Evolutionary conservation across 768 basidiomycete genomes (phyloP), one percentile per base, ranked within the genome.

Genomic region (Hygrocybe punicea): DNA sequence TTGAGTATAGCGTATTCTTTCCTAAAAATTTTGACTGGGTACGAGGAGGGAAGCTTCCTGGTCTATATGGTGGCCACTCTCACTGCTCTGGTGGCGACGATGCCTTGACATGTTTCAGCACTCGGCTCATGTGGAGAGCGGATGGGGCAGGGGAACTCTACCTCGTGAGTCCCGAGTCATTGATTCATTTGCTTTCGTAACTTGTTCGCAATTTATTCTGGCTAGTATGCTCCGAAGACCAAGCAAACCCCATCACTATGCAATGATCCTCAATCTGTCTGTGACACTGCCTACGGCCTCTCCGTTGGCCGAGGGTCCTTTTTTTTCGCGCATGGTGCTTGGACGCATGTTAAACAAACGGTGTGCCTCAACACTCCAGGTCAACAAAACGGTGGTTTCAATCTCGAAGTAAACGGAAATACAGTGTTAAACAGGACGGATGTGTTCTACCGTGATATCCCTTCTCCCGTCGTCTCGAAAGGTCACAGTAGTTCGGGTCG

Each of bases 1-100:
- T 90, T 44, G 71, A 64, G 19, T 95, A 93, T 67, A 84, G 83
- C 66, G 84, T 91, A 9, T 93, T 85, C 69, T 92, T 96, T 65
- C 89, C 88, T 0, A 58, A 53, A 0, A 80, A 84, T 58, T 95
- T 92, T 60, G 78, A 86, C 52, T 95, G 84, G 78, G 90, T 91
- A 16, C 76, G 81, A 53, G 93, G 82, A 4, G 93, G 93, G 6
- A 95, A 97, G 71, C 68, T 95, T 5, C 91, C 93, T 0, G 93
- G 93, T 1, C 60, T 93, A 4, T 91, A 85, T 63, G 87, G 87
- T 0, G 88, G 88, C 0, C 83, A 80, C 60, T 73, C 66, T 3
- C 79, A 76, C 17, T 91, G 89, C 66, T 89, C 88, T 17, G 90
- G 90, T 5, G 90, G 90, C 1, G 75, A 83, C 61, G 77, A 78